Evolutionary conservation across 306 rosid genomes (phyloP).

Genomic region (Cucumis sativus): Cucumber_9930_V3 NC_026661.2:11810001-11810500

Average conservation of each 20-base stretch:
- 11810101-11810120: slow-evolving; percentile 87
- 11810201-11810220: slow-evolving; percentile 98
- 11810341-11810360: slow-evolving; percentile 77
- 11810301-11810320: slow-evolving; percentile 95
- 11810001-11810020: slow-evolving; percentile 96
- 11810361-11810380: slow-evolving; percentile 92
- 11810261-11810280: slow-evolving; percentile 87
- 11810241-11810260: slow-evolving; percentile 84
- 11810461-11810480: slow-evolving; percentile 82
- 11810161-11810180: slow-evolving; percentile 88
- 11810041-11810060: slow-evolving; percentile 95
- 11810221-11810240: slow-evolving; percentile 77
- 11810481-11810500: slow-evolving; percentile 88
- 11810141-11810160: slow-evolving; percentile 98
- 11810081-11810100: slow-evolving; percentile 92
- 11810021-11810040: slow-evolving; percentile 94
- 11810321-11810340: slow-evolving; percentile 79
- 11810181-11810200: slow-evolving; percentile 91
- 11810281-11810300: slow-evolving; percentile 98
- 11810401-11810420: slow-evolving; percentile 95
- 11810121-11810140: slow-evolving; percentile 93
- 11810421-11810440: slow-evolving; percentile 88
- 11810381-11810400: slow-evolving; percentile 95
- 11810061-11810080: slow-evolving; percentile 90
- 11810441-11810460: slow-evolving; percentile 79